These are phyloP conservation scores for Drechslerella dactyloides DNA, from an alignment of 2,329 filamentous ascomycete genomes.

Conservation along the genomic window DNA sequence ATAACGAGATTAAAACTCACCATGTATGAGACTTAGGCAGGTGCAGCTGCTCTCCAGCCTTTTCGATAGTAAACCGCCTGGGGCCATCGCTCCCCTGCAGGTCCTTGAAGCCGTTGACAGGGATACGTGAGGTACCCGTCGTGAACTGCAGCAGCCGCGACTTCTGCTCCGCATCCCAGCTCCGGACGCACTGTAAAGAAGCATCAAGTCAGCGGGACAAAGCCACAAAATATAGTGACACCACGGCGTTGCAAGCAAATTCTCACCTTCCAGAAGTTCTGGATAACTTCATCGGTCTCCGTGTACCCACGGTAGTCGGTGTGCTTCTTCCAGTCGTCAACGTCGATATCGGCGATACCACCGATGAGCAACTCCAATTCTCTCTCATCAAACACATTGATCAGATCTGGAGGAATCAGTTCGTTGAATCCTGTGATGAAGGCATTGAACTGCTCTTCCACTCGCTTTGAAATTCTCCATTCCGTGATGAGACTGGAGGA, in stretches of 20 bases:
- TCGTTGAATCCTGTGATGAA: constrained; percentile 98
- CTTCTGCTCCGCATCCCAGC: constrained; percentile 98
- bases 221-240: not conserved
- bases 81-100: constrained; percentile 95
- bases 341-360: constrained; percentile 99
- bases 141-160: constrained; percentile 94
- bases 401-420: constrained; percentile 91
- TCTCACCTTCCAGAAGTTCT: constrained; percentile 93
- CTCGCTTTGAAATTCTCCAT: constrained; percentile 98
- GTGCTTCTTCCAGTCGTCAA: constrained; percentile 99
- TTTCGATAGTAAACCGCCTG: constrained; percentile 95
- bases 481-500: constrained; percentile 80
- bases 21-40: constrained; percentile 97
- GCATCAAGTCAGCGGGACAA: constrained; percentile 51
- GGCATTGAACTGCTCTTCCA: constrained; percentile 96
- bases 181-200: constrained; percentile 71
- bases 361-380: constrained; percentile 95
- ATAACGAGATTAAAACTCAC: constrained; percentile 64
- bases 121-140: constrained; percentile 95
- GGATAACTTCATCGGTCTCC: constrained; percentile 94
- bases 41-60: constrained; percentile 87
- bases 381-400: constrained; percentile 98
- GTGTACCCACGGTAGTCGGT: constrained; percentile 99
- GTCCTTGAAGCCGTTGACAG: constrained; percentile 99
- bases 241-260: not conserved